Conservation (phyloP, 305 asterid genomes). For the Rubia occidens region DNA sequence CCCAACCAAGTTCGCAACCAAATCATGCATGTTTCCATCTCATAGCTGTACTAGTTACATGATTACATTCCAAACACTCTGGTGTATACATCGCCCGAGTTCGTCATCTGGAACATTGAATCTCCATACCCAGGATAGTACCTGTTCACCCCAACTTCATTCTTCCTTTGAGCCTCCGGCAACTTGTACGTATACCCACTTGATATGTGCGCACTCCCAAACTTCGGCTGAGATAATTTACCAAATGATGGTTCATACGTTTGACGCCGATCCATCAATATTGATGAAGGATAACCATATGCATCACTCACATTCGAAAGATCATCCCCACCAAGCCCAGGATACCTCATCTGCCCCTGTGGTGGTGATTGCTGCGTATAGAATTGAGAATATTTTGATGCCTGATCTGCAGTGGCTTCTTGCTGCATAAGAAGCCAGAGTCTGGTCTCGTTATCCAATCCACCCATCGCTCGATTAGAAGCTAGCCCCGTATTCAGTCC, state of each 20-base stretch:
- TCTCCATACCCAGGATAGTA: constrained; percentile 61
- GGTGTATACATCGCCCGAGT: constrained; percentile 60
- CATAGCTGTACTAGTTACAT: not conserved
- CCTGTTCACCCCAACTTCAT: constrained; percentile 35
- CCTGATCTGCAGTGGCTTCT: constrained; percentile 33
- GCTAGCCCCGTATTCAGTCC: constrained; percentile 34
- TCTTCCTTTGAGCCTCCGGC: constrained; percentile 38
- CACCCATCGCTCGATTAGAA: constrained; percentile 27
- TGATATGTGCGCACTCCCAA: constrained; percentile 33
- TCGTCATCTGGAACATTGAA: constrained; percentile 40
- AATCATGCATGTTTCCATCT: constrained; percentile 22
- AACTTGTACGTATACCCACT: constrained; percentile 34
- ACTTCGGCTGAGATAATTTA: constrained; percentile 40
- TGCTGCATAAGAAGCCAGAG: constrained; percentile 67
- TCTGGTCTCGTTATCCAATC: constrained; percentile 46
- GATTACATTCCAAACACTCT: constrained; percentile 63
- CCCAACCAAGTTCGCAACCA: constrained; percentile 14
- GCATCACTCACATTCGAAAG: constrained; percentile 24
- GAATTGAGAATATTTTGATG: constrained; percentile 39
- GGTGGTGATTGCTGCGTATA: constrained; percentile 34
- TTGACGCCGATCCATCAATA: constrained; percentile 35
- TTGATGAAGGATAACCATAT: constrained; percentile 45
- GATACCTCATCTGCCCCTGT: constrained; percentile 34
- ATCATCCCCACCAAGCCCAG: constrained; percentile 31
- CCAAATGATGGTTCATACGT: constrained; percentile 33